Base-by-base conservation (phyloP, 148 eudicot genomes). In the Fallopia convolvulus region DNA sequence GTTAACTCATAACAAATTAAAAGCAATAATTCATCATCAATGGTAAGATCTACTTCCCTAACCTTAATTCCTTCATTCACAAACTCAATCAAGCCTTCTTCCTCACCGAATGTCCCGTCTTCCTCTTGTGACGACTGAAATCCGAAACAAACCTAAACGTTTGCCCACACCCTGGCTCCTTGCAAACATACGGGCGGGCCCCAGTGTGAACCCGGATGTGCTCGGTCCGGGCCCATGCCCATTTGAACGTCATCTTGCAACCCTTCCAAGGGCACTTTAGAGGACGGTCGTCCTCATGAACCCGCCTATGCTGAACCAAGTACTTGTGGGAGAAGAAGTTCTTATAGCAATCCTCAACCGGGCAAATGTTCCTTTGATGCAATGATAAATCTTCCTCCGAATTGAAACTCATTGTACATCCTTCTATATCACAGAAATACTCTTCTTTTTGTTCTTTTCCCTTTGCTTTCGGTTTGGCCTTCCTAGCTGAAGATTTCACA, bases 191-290 rank as follows among this genome's bases (percentile, higher is more conserved):
- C 0, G 99, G 99, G 8, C 99, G 97, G 15, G 87, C 99, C 49
- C 99, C 99, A 0, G 99, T 95, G 80, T 95, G 99, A 56, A 95
- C 97, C 53, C 99, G 77, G 0, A 95, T 91, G 80, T 95, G 99
- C 75, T 95, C 99, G 0, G 99, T 95, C 70, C 99, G 86, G 1
- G 99, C 99, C 99, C 99, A 95, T 0, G 99, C 99, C 99, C 99
- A 95, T 81, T 95, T 95, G 83, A 95, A 95, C 0, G 91, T 83
- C 99, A 92, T 95, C 79, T 84, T 86, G 84, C 99, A 95, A 5
- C 99, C 97, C 84, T 95, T 92, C 99, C 99, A 95, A 3, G 99
- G 99, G 79, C 99, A 95, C 79, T 92, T 91, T 0, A 95, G 84
- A 15, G 99, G 99, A 44, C 99, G 89, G 76, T 90, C 97, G 23